Evolutionary conservation across 805 yeast genomes (phyloP).

Genomic region (Candida cerambycidarum): DNA sequence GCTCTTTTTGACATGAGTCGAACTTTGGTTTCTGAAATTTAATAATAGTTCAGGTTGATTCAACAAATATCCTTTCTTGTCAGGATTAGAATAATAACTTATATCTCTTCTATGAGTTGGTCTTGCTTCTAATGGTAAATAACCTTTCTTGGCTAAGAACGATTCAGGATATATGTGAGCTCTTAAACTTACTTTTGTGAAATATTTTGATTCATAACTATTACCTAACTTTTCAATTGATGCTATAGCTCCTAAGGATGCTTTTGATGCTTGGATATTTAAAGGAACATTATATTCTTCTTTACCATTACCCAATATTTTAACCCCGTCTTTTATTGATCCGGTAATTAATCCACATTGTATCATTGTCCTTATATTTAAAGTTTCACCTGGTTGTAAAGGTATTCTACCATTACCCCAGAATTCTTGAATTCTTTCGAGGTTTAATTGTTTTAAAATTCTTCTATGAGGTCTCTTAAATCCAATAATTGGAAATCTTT

Average conservation of each 20-base stretch:
- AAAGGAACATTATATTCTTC: conserved; percentile 55
- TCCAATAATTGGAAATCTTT: conserved; percentile 85
- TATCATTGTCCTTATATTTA: conserved; percentile 76
- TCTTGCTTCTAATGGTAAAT: conserved; percentile 79
- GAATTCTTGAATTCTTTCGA: conserved; percentile 69
- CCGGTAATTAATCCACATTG: conserved; percentile 74
- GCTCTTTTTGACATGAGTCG: conserved; percentile 18
- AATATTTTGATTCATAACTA: conserved; percentile 68
- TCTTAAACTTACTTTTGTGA: conserved; percentile 58
- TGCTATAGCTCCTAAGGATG: conserved; percentile 70
- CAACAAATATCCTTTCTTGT: conserved; percentile 73
- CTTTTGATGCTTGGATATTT: conserved; percentile 78
- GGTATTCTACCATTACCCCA: conserved; percentile 65
- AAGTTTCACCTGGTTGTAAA: conserved; percentile 56
- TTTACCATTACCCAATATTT: conserved; percentile 69
- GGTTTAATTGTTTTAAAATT: conserved; percentile 58
- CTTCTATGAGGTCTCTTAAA: conserved; percentile 65
- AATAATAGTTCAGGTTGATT: conserved; percentile 38
- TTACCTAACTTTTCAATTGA: conserved; percentile 75
- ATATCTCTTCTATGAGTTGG: conserved; percentile 84
- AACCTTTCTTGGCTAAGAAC: conserved; percentile 67
- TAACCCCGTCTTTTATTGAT: conserved; percentile 73
- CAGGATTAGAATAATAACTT: conserved; percentile 68
- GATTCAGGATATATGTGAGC: conserved; percentile 77
- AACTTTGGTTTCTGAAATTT: conserved; percentile 29